These are phyloP conservation scores for Climacium dendroides DNA, from an alignment of 225 moss, liverwort and hornwort genomes.

Conservation along the genomic window DNA sequence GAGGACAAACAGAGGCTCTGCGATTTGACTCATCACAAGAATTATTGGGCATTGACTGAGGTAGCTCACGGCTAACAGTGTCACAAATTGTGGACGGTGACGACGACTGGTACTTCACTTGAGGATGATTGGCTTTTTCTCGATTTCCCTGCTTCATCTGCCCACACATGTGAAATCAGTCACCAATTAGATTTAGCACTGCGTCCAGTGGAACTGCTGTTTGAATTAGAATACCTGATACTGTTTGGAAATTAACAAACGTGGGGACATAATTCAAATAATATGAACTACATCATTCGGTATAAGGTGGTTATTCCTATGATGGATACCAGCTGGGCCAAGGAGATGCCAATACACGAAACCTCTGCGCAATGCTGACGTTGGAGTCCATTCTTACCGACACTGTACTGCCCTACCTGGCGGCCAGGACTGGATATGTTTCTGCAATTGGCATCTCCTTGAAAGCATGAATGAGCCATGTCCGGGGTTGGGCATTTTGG, in stretches of 20 bases:
- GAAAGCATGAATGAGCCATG: not conserved
- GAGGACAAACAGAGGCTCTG: not conserved
- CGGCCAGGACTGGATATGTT: not conserved
- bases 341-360: not conserved
- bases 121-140: not conserved
- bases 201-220: not conserved
- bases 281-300: not conserved
- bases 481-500: not conserved
- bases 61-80: not conserved
- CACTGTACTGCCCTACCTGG: not conserved
- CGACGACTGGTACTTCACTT: not conserved
- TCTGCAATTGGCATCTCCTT: not conserved
- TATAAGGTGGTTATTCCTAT: not conserved
- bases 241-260: not conserved
- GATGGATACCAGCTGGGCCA: not conserved
- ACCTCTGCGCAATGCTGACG: not conserved
- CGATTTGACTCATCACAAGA: not conserved
- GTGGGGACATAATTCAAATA: not conserved
- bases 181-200: not conserved
- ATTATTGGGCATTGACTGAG: not conserved
- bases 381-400: not conserved
- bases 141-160: not conserved
- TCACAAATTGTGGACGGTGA: not conserved
- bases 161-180: not conserved
- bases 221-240: not conserved